A percentile compares a stretch with the other conserved stretches of the same genome.
These are phyloP conservation scores for Cladophialophora yegresii DNA, from an alignment of 2,329 filamentous ascomycete genomes.

Conservation along the genomic window DNA sequence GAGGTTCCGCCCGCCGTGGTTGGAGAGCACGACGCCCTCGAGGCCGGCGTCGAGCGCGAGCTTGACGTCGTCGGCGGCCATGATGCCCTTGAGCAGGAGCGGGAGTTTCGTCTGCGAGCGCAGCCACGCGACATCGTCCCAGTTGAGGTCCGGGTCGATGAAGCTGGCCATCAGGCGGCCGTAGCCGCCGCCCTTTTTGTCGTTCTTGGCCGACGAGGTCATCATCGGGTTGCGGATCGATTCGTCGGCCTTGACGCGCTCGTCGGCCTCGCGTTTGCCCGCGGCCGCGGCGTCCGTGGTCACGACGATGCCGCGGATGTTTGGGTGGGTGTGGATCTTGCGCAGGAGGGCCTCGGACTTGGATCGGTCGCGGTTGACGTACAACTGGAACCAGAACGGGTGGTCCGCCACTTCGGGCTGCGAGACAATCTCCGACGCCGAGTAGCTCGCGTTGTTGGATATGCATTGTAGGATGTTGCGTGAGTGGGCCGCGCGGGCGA, in stretches of 20 bases:
- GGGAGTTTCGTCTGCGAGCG: constrained; percentile 51
- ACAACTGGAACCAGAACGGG: constrained; percentile 59
- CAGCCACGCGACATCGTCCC: constrained; percentile 60
- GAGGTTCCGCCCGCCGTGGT: constrained; percentile 62
- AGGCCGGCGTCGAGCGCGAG: constrained; percentile 54
- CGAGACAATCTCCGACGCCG: constrained; percentile 56
- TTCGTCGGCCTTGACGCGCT: constrained; percentile 55
- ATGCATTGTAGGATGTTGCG: constrained; percentile 62
- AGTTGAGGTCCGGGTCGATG: constrained; percentile 56
- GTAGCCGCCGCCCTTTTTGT: constrained; percentile 58
- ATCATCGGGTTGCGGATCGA: constrained; percentile 42
- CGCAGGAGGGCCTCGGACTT: constrained; percentile 54
- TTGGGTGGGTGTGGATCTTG: constrained; percentile 38
- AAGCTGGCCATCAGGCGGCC: constrained; percentile 57
- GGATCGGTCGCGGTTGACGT: constrained; percentile 55
- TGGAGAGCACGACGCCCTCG: constrained; percentile 60
- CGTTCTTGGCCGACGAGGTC: constrained; percentile 45
- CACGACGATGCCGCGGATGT: constrained; percentile 37
- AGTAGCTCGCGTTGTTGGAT: constrained; percentile 63
- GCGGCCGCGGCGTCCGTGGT: constrained; percentile 43
- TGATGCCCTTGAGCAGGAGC: constrained; percentile 61
- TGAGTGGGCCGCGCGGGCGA: constrained; percentile 56
- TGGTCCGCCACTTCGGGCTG: constrained; percentile 42
- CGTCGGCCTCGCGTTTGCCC: constrained; percentile 60
- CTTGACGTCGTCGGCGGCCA: constrained; percentile 59